Evolutionary conservation across 108 stramenopile genomes (phyloP).

Genomic region (Schizochytrium sp.): DNA sequence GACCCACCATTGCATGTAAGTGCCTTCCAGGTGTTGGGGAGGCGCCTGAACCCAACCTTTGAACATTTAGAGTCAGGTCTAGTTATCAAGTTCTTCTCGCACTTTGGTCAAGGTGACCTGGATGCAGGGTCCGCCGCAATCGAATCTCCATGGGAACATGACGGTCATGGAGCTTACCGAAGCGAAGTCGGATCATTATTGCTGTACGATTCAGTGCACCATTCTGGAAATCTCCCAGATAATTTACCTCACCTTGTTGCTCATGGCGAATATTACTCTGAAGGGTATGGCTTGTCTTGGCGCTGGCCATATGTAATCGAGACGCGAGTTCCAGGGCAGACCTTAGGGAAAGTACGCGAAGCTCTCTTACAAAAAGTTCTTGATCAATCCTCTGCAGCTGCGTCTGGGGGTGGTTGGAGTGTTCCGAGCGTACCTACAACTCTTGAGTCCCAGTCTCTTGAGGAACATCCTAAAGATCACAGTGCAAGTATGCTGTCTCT

Average conservation of each 20-base stretch:
- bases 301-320: constrained; percentile 44
- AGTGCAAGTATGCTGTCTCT: background rate
- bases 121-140: background rate
- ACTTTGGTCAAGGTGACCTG: background rate
- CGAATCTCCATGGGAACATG: background rate
- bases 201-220: background rate
- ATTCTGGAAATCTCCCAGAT: background rate
- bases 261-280: background rate
- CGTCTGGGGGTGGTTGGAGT: background rate
- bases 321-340: background rate
- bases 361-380: background rate
- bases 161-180: background rate
- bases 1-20: background rate
- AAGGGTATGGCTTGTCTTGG: constrained; percentile 32
- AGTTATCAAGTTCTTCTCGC: constrained; percentile 58
- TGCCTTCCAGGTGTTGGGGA: constrained; percentile 1
- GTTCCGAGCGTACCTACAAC: background rate
- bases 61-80: background rate
- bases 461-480: background rate
- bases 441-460: background rate
- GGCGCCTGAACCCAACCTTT: constrained; percentile 42
- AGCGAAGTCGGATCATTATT: background rate
- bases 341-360: background rate
- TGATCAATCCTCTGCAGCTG: background rate
- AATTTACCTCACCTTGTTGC: background rate